Base-by-base conservation (phyloP, 768 basidiomycete species). In the Lactarius tabidus region DNA sequence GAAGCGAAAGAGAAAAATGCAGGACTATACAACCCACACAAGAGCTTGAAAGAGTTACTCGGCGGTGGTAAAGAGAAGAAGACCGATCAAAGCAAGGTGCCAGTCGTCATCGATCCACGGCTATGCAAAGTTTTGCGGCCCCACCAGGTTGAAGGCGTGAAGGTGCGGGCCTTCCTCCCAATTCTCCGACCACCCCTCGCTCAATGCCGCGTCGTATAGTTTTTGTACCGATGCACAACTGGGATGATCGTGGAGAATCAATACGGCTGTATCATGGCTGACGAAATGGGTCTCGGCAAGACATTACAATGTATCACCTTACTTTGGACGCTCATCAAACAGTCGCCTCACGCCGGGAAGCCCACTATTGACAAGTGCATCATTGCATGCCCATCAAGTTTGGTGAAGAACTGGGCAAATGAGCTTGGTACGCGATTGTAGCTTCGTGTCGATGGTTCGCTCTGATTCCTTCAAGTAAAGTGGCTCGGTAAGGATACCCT, bases 401-500 rank as follows among this genome's bases (percentile, higher is more conserved):
- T 99, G 66, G 97, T 99, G 35, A 92, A 91, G 74, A 98, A 98
- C 71, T 99, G 97, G 97, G 96, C 93, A 0, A 98, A 98, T 74
- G 97, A 99, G 77, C 81, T 98, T 33, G 85, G 95, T 88, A 66
- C 59, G 82, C 77, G 38, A 3, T 52, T 51, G n/a, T 63, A 17
- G 14, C 15, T 43, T 35, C 59, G 29, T 6, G 33, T 59, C 39
- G 29, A 55, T 51, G 64, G 62, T 36, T 45, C 35, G 38, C 60
- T n/a, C 57, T 57, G 35, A 56, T 12, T 51, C 33, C 5, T 31
- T n/a, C 15, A 67, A 98, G 95, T 87, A 35, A 99, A 99, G 79
- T 99, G 97, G 97, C 80, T 99, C 20, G 97, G 95, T 3, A 85
- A 86, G 72, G 90, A 88, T 53, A 80, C 95, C 1, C 78, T 97